phyloP scores from a whole-genome alignment of 805 yeast species.

The Candida saitoana region DNA sequence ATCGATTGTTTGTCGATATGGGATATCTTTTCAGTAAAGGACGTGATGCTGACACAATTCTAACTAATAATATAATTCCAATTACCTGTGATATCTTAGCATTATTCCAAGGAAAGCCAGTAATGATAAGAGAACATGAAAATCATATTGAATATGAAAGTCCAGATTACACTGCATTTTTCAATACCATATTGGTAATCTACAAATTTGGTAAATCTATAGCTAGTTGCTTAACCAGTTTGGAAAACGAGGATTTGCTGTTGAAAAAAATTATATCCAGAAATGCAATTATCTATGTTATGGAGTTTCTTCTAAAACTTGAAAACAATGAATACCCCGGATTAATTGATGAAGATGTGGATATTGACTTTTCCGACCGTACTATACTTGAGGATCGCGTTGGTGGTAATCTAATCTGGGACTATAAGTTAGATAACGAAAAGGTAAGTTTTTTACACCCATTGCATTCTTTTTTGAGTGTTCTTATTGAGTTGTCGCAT shows the following conservation, averaged over 20 bases:
- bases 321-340: conserved; percentile 29
- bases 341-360: conserved; percentile 22
- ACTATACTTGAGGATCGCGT: conserved; percentile 18
- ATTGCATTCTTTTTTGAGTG: conserved; percentile 65
- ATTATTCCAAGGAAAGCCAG: conserved; percentile 75
- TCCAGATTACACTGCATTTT: conserved; percentile 72
- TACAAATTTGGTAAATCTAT: conserved; percentile 57
- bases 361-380: conserved; percentile 17
- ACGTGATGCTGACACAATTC: conserved; percentile 47
- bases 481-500: conserved; percentile 57
- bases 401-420: conserved; percentile 19
- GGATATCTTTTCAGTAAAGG: conserved; percentile 74
- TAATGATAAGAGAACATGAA: conserved; percentile 65
- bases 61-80: conserved; percentile 43
- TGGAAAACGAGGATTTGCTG: conserved; percentile 13
- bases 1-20: conserved; percentile 74
- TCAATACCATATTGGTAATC: conserved; percentile 64
- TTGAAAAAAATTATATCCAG: conserved; percentile 15
- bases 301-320: conserved; percentile 24
- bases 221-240: conserved; percentile 40
- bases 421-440: conserved; percentile 30
- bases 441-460: conserved; percentile 76
- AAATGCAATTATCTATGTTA: conserved; percentile 29
- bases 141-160: conserved; percentile 90
- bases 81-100: conserved; percentile 63